Evolutionary conservation across 139 green algal genomes (phyloP).

Genomic region (Astrephomene gubernaculifera): DNA sequence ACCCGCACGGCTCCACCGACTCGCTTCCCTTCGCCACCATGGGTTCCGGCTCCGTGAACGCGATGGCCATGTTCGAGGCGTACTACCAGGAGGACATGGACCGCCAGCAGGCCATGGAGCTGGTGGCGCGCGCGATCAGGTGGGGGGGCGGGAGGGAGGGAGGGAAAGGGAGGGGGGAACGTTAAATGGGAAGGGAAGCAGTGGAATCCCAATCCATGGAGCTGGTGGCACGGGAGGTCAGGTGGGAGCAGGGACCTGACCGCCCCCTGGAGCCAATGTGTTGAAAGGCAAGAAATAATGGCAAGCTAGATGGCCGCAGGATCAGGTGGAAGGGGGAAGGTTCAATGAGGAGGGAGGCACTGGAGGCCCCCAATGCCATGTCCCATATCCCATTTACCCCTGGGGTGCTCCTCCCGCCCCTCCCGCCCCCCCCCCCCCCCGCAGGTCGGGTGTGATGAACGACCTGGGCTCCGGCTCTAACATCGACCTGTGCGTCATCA

Average conservation of each 20-base stretch:
- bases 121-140: conserved; percentile 73
- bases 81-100: conserved; percentile 96
- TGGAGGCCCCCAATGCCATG: too few species aligned
- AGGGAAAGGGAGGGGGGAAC: too few species aligned
- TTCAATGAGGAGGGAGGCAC: too few species aligned
- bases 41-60: conserved; percentile 95
- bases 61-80: conserved; percentile 98
- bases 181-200: too few species aligned
- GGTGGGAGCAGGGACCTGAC: too few species aligned
- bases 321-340: too few species aligned
- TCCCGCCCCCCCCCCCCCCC: neutral
- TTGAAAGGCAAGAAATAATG: too few species aligned
- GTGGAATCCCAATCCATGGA: too few species aligned
- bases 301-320: too few species aligned
- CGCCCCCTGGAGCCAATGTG: too few species aligned
- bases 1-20: conserved; percentile 98
- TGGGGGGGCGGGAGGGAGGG: neutral
- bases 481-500: conserved; percentile 98
- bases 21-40: conserved; percentile 96
- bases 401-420: neutral
- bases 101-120: conserved; percentile 81
- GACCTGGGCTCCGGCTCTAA: conserved; percentile 98
- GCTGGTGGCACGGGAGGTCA: too few species aligned
- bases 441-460: conserved; percentile 91
- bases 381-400: too few species aligned